A percentile compares a stretch with the other conserved stretches of the same genome.
These are phyloP conservation scores for Phytophthora pisi DNA, from an alignment of 352 stramenopile species.

Conservation along the genomic window DNA sequence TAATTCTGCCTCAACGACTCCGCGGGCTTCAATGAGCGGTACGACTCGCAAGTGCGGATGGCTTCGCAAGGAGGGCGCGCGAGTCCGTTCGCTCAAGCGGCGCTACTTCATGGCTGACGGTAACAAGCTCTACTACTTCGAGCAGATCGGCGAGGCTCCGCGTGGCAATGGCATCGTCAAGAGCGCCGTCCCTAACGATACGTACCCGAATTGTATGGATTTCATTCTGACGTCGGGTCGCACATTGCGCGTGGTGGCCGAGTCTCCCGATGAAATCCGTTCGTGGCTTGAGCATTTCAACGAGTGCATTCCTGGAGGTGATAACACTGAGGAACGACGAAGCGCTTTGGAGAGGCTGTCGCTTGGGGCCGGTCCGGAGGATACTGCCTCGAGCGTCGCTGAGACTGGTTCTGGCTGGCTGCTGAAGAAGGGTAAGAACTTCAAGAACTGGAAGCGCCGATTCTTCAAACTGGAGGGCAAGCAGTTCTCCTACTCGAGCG, in stretches of 20 bases:
- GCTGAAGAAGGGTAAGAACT: slow-evolving; percentile 66
- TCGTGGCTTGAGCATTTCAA: slow-evolving; percentile 64
- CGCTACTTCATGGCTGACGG: slow-evolving; percentile 77
- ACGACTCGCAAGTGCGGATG: slow-evolving; percentile 64
- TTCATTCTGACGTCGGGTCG: slow-evolving; percentile 63
- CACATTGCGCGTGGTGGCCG: slow-evolving; percentile 65
- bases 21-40: slow-evolving; percentile 19
- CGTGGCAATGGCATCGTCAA: slow-evolving; percentile 64
- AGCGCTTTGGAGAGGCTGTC: slow-evolving; percentile 31
- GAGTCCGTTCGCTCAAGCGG: slow-evolving; percentile 75
- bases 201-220: slow-evolving; percentile 70
- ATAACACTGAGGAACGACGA: slow-evolving; percentile 28
- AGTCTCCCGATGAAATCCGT: slow-evolving; percentile 66
- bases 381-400: slow-evolving; percentile 25
- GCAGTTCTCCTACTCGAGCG: slow-evolving; percentile 62
- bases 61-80: slow-evolving; percentile 79
- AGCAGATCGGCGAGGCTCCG: slow-evolving; percentile 58
- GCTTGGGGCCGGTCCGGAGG: slow-evolving; percentile 19
- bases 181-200: slow-evolving; percentile 50
- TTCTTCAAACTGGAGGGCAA: slow-evolving; percentile 67
- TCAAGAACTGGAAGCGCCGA: slow-evolving; percentile 72
- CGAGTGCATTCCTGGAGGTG: slow-evolving; percentile 26
- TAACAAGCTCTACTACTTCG: slow-evolving; percentile 63
- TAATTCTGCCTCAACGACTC: slow-evolving; percentile 19
- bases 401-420: slow-evolving; percentile 52